Percentiles rank a stretch among this genome's conserved stretches.
Evolutionary conservation across 495 filamentous ascomycete genomes (phyloP).

Genomic region (Aspergillus incahuasiensis): DNA sequence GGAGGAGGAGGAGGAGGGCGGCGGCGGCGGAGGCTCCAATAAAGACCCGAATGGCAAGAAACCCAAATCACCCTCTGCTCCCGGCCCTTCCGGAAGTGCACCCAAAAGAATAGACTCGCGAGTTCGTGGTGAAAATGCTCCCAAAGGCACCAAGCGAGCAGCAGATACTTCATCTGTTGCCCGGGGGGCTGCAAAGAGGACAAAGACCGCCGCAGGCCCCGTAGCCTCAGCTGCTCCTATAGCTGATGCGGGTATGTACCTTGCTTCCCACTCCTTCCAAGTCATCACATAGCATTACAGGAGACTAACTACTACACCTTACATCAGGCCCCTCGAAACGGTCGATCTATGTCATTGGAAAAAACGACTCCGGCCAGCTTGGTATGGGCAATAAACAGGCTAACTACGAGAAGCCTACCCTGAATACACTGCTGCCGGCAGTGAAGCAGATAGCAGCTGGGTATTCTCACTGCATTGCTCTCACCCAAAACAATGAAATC

Average conservation of each 20-base stretch:
- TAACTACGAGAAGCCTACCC: slow-evolving; percentile 48
- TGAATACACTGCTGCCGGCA: slow-evolving; percentile 38
- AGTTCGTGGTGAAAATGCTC: neutral
- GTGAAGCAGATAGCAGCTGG: slow-evolving; percentile 58
- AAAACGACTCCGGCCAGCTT: slow-evolving; percentile 44
- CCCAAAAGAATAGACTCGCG: neutral
- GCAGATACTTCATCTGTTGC: no score
- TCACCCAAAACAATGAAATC: slow-evolving; percentile 62
- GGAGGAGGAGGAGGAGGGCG: neutral
- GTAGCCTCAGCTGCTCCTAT: no score
- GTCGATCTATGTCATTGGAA: slow-evolving; percentile 51
- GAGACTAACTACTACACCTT: neutral
- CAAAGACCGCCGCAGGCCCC: no score
- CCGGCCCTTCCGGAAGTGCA: neutral
- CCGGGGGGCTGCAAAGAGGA: no score
- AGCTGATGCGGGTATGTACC: no score
- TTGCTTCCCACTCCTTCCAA: neutral
- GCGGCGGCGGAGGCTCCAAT: neutral
- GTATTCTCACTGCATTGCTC: slow-evolving; percentile 61
- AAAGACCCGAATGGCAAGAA: neutral
- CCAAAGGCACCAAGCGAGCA: no score
- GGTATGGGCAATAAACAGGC: slow-evolving; percentile 49
- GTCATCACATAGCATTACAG: neutral
- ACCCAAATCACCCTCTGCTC: neutral
- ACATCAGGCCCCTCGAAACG: slow-evolving; percentile 30